phyloP scores from a whole-genome alignment of 805 yeast genomes.

The Cyberlindnera galapagoensis region DNA sequence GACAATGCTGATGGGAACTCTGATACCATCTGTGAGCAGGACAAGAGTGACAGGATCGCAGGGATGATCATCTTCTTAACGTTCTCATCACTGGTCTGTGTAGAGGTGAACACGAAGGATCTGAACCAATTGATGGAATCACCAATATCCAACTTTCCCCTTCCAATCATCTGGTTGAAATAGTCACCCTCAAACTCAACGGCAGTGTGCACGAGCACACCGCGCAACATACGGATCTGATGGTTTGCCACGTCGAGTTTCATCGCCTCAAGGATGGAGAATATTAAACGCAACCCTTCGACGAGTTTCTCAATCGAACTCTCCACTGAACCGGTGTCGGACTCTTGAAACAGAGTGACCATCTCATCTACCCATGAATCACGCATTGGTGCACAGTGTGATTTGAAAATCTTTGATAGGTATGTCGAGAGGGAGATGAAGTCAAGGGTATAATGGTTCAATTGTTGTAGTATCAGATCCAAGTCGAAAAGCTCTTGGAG shows the following conservation, averaged over 20 bases:
- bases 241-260: conserved; percentile 93
- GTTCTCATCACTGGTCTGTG: conserved; percentile 9
- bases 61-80: conserved; percentile 37
- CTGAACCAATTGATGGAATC: conserved; percentile 24
- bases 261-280: conserved; percentile 87
- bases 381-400: conserved; percentile 95
- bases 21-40: conserved; percentile 74
- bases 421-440: conserved; percentile 65
- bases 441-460: conserved; percentile 63
- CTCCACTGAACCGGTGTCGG: conserved; percentile 27
- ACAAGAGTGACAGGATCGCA: conserved; percentile 55
- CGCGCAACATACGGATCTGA: conserved; percentile 80
- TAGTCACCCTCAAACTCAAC: conserved; percentile 86
- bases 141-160: conserved; percentile 22
- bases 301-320: conserved; percentile 42
- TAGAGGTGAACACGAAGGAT: conserved; percentile 12
- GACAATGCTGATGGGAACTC: conserved; percentile 81
- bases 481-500: conserved; percentile 72
- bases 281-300: conserved; percentile 70
- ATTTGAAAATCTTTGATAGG: conserved; percentile 72
- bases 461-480: conserved; percentile 69
- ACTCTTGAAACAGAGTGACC: conserved; percentile 39
- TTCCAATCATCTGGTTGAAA: conserved; percentile 60
- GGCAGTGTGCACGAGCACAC: conserved; percentile 79
- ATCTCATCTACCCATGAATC: conserved; percentile 84